phyloP scores from a whole-genome alignment of 371 early-diverging fungal species.

The Syncephalastrum contaminatum region DNA sequence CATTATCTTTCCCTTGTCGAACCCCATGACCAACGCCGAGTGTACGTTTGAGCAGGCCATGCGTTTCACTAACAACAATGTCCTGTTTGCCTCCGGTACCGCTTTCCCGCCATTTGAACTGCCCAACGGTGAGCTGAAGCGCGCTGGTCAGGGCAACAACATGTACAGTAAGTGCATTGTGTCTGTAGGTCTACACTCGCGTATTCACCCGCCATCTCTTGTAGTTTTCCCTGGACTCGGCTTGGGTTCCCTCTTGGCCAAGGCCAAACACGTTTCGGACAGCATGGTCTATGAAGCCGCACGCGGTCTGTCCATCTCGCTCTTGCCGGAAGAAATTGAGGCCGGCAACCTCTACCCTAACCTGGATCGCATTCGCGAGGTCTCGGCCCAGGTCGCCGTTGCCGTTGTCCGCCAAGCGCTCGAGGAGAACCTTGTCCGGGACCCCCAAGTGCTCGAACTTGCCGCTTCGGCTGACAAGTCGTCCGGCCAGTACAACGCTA shows the following conservation, averaged over 20 bases:
- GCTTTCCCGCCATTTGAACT: constrained; percentile 80
- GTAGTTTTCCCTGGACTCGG: constrained; percentile 83
- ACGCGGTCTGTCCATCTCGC: constrained; percentile 75
- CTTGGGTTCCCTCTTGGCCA: constrained; percentile 75
- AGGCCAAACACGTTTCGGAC: constrained; percentile 72
- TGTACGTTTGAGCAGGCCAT: constrained; percentile 91
- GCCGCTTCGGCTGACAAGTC: constrained; percentile 1
- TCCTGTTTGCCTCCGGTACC: constrained; percentile 92
- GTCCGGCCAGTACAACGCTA: neutral
- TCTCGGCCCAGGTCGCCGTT: constrained; percentile 75
- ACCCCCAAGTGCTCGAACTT: constrained; percentile 1
- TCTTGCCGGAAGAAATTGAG: constrained; percentile 65
- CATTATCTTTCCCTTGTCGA: constrained; percentile 92
- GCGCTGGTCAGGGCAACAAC: constrained; percentile 22
- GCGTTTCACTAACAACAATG: constrained; percentile 72
- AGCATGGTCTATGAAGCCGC: constrained; percentile 79
- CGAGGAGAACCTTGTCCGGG: constrained; percentile 44
- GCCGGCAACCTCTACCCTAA: constrained; percentile 78
- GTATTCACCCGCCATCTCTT: no score
- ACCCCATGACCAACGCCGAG: constrained; percentile 86
- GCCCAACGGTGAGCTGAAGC: constrained; percentile 53
- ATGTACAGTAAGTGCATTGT: constrained; percentile 11
- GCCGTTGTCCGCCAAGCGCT: constrained; percentile 72
- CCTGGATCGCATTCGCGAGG: constrained; percentile 80
- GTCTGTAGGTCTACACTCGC: no score